These are phyloP conservation scores for Prunus fruticosa DNA, from an alignment of 306 rosid genomes.

Conservation along the genomic window DNA sequence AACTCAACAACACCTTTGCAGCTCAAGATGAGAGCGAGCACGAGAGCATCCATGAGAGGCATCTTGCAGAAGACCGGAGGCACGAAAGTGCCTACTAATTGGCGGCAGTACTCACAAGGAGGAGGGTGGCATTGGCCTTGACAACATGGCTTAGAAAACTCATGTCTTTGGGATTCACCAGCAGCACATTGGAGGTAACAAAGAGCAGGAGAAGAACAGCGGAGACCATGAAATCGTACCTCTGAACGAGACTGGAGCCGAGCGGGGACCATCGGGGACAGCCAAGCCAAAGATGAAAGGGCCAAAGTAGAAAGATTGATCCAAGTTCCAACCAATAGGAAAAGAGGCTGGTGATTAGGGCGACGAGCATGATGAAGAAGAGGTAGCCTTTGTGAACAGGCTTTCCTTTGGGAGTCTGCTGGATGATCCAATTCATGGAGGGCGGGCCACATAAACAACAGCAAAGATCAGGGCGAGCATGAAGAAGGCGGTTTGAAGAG, in stretches of 20 bases:
- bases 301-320: conserved; percentile 23
- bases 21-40: conserved; percentile 62
- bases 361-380: conserved; percentile 3
- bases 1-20: conserved; percentile 68
- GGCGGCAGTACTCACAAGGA: conserved; percentile 27
- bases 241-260: conserved; percentile 59
- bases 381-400: conserved; percentile 1
- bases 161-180: background rate
- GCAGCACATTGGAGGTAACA: conserved; percentile 43
- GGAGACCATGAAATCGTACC: conserved; percentile 56
- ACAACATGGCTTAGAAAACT: background rate
- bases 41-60: conserved; percentile 57
- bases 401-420: conserved; percentile 26
- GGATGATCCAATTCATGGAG: conserved; percentile 22
- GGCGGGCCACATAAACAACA: conserved; percentile 1
- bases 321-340: conserved; percentile 20
- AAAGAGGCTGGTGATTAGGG: conserved; percentile 28
- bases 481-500: conserved; percentile 19
- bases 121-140: conserved; percentile 11
- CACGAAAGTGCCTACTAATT: conserved; percentile 44
- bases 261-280: conserved; percentile 71
- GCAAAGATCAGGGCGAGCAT: background rate
- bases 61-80: conserved; percentile 59
- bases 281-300: conserved; percentile 58
- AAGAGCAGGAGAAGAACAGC: conserved; percentile 36